Evolutionary conservation across 1,139 yeast species (phyloP).

Genomic region (Lodderomyces pseudojiufengensis): DNA sequence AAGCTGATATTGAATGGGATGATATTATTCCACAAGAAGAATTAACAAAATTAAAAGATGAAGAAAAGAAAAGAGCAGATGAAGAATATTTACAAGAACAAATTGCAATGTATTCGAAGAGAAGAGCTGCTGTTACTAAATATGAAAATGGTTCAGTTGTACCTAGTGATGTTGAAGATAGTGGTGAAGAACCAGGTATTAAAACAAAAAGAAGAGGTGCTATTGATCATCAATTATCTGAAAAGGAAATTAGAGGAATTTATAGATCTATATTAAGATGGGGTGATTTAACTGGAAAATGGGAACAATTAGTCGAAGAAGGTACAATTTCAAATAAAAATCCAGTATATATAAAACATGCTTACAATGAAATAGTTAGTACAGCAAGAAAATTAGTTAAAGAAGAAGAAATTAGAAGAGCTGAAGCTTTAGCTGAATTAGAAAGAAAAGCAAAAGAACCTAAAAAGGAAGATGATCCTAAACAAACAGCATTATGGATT

Average conservation of each 20-base stretch:
- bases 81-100: slow-evolving; percentile 87
- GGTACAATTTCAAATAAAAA: slow-evolving; percentile 85
- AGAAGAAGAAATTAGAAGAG: slow-evolving; percentile 64
- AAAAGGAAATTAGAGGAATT: slow-evolving; percentile 81
- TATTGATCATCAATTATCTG: slow-evolving; percentile 63
- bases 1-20: slow-evolving; percentile 99
- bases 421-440: slow-evolving; percentile 51
- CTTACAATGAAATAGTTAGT: slow-evolving; percentile 66
- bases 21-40: slow-evolving; percentile 98
- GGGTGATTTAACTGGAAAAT: slow-evolving; percentile 77
- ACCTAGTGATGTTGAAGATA: slow-evolving; percentile 18
- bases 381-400: slow-evolving; percentile 60
- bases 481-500: slow-evolving; percentile 47
- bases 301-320: slow-evolving; percentile 87
- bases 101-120: slow-evolving; percentile 78
- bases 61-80: slow-evolving; percentile 81
- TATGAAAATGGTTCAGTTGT: slow-evolving; percentile 40
- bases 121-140: slow-evolving; percentile 69
- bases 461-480: slow-evolving; percentile 30
- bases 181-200: slow-evolving; percentile 23
- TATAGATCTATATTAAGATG: slow-evolving; percentile 77
- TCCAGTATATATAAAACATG: slow-evolving; percentile 74
- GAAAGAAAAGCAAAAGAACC: slow-evolving; percentile 58
- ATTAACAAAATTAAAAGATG: slow-evolving; percentile 80
- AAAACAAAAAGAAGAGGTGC: slow-evolving; percentile 30